phyloP scores from a whole-genome alignment of 1,284 basidiomycete species.

The Porogramme epimiltina region DNA sequence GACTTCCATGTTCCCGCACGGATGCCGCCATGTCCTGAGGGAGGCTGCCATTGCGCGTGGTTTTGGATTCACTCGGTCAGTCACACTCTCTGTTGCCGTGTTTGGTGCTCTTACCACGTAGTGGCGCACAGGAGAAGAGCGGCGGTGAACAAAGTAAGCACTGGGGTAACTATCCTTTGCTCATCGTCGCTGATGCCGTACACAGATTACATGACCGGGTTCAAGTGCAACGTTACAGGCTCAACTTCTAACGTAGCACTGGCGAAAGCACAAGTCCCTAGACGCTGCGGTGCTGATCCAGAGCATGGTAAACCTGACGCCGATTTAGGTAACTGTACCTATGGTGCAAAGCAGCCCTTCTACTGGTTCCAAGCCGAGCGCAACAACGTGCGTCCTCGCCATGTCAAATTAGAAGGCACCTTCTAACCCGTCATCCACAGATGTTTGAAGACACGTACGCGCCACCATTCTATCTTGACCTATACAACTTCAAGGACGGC shows the following conservation, averaged over 20 bases:
- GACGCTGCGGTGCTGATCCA: conserved; percentile 60
- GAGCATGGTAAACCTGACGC: conserved; percentile 36
- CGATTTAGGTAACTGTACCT: conserved; percentile 63
- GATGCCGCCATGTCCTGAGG: conserved; percentile 71
- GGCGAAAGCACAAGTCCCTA: conserved; percentile 50
- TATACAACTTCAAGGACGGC: conserved; percentile 61
- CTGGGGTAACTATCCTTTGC: neutral
- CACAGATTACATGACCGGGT: conserved; percentile 74
- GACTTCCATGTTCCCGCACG: conserved; percentile 62
- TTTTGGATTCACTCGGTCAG: conserved; percentile 69
- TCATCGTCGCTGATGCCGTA: neutral
- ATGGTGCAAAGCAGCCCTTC: conserved; percentile 63
- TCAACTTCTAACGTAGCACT: conserved; percentile 52
- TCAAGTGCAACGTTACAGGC: conserved; percentile 68
- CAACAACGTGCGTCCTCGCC: conserved; percentile 47
- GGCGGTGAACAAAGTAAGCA: conserved; percentile 49
- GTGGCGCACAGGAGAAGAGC: conserved; percentile 29
- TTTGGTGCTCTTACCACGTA: no score
- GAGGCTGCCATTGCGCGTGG: conserved; percentile 70
- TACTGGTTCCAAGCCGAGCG: conserved; percentile 66
- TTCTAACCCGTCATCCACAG: conserved; percentile 25
- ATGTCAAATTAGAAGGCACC: neutral
- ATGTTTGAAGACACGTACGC: conserved; percentile 56
- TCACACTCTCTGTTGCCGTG: no score
- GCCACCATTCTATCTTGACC: conserved; percentile 57